Evolutionary conservation across 2,329 filamentous ascomycete genomes (phyloP).

Genomic region (Venturia oleaginea): DNA sequence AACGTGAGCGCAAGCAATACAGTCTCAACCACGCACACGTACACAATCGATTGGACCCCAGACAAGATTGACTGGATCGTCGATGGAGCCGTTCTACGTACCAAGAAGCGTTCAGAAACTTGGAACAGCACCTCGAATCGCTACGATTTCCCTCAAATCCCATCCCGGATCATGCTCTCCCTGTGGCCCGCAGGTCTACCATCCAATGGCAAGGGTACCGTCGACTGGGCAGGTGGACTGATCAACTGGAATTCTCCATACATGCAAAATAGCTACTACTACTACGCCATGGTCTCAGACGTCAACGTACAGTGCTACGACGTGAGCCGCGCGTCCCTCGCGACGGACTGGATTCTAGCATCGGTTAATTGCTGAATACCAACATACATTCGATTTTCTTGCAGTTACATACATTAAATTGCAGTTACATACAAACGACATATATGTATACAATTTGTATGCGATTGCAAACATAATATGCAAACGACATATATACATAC

Average conservation of each 20-base stretch:
- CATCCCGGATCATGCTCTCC: slow-evolving; percentile 81
- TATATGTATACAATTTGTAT: no score
- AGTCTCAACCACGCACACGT: slow-evolving; percentile 72
- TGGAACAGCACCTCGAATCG: slow-evolving; percentile 77
- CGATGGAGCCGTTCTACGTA: slow-evolving; percentile 69
- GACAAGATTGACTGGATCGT: slow-evolving; percentile 80
- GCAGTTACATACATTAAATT: no score
- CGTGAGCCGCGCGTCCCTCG: no score
- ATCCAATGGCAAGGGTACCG: slow-evolving; percentile 72
- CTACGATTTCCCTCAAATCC: slow-evolving; percentile 86
- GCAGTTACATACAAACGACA: no score
- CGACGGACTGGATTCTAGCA: no score
- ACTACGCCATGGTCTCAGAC: slow-evolving; percentile 70
- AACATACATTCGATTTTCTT: no score
- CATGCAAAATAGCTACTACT: slow-evolving; percentile 84
- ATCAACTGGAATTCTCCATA: slow-evolving; percentile 80
- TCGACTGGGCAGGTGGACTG: slow-evolving; percentile 81
- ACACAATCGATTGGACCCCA: slow-evolving; percentile 87
- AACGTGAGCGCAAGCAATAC: slow-evolving; percentile 66
- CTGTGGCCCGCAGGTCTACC: slow-evolving; percentile 87
- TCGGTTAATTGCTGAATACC: no score
- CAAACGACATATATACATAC: no score
- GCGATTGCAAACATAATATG: no score
- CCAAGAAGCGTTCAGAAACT: slow-evolving; percentile 65
- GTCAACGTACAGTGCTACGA: slow-evolving; percentile 83